phyloP scores from a whole-genome alignment of 768 basidiomycete species.

The Calvatia gigantea region DNA sequence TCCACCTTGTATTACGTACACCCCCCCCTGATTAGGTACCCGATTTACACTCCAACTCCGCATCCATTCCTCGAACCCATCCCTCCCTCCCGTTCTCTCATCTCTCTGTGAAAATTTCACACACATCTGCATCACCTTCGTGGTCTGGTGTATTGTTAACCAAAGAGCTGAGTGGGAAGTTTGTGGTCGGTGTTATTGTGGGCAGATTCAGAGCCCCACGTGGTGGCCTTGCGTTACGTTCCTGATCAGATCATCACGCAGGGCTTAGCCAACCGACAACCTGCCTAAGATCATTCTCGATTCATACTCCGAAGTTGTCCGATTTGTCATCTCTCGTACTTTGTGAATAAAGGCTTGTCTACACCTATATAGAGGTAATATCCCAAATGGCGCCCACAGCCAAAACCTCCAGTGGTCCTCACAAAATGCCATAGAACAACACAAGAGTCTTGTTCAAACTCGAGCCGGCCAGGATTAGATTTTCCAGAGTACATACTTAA shows the following conservation, averaged over 20 bases:
- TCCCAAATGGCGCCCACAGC: not conserved
- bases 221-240: conserved; percentile 12
- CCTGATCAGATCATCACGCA: conserved; percentile 15
- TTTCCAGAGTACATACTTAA: not conserved
- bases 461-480: not conserved
- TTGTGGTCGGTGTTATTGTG: not conserved
- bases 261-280: not conserved
- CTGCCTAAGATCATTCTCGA: conserved; percentile 10
- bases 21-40: conserved; percentile 9
- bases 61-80: not conserved
- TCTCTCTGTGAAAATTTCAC: not conserved
- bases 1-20: conserved; percentile 10
- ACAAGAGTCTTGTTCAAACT: no score
- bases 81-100: not conserved
- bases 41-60: conserved; percentile 11
- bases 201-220: conserved; percentile 7
- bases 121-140: not conserved
- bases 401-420: not conserved
- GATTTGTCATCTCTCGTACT: not conserved
- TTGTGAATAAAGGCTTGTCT: not conserved
- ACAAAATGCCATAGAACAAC: no score
- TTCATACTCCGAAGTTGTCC: conserved; percentile 8
- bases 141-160: not conserved
- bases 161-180: not conserved
- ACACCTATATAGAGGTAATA: not conserved